Conservation (phyloP, 768 basidiomycete species). For the Boletus subcaerulescens region DNA sequence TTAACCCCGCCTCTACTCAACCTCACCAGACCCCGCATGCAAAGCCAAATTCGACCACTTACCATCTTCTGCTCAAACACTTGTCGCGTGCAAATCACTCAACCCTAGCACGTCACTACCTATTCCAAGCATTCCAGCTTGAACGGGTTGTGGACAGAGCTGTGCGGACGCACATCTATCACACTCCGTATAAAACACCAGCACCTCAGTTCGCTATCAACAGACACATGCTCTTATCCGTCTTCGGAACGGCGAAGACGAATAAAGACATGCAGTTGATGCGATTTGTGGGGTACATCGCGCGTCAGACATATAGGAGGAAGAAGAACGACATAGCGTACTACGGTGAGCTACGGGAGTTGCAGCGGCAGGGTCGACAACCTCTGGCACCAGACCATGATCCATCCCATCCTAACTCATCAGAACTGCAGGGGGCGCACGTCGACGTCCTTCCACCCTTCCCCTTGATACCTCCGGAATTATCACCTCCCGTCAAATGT, state of each 20-base stretch:
- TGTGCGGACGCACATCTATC: constrained; percentile 34
- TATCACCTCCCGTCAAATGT: constrained; percentile 24
- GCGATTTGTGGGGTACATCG: constrained; percentile 53
- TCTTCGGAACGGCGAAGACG: constrained; percentile 56
- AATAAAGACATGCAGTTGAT: constrained; percentile 57
- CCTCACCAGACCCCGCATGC: constrained; percentile 42
- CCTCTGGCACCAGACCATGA: constrained; percentile 21
- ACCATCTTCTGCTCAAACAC: constrained; percentile 58
- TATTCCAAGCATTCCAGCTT: constrained; percentile 48
- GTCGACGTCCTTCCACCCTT: background rate
- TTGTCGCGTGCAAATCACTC: constrained; percentile 46
- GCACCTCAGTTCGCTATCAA: constrained; percentile 57
- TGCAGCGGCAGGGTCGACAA: constrained; percentile 23
- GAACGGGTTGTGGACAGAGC: constrained; percentile 38
- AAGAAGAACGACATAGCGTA: constrained; percentile 49
- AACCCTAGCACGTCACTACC: constrained; percentile 64
- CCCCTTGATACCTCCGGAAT: constrained; percentile 21
- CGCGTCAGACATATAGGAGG: constrained; percentile 42
- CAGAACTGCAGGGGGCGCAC: background rate
- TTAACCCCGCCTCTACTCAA: constrained; percentile 36
- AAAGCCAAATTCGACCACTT: constrained; percentile 64
- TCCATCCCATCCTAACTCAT: constrained; percentile 8
- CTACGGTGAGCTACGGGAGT: constrained; percentile 36
- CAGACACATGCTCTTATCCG: constrained; percentile 52
- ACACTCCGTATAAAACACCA: constrained; percentile 32